Evolutionary conservation across 352 stramenopile genomes (phyloP), one percentile per base, ranked within the genome.

Genomic region (Pythium biforme): DNA sequence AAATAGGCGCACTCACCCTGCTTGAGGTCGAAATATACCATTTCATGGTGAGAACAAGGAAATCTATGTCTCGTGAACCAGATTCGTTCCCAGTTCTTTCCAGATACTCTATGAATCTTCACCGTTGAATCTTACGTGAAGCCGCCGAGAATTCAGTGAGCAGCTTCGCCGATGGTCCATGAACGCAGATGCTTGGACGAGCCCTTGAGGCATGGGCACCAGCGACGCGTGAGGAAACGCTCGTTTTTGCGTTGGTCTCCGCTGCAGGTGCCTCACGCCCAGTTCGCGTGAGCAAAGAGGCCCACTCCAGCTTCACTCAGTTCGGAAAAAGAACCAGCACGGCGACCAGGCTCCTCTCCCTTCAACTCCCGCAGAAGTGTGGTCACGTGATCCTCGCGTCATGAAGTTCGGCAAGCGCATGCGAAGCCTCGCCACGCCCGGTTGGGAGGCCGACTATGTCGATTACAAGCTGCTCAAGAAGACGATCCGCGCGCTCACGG

Each of bases 351-450:
- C 34, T 3, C 37, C 40, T 54, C 50, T 20, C 56, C 29, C 33
- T 5, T 37, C 31, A 2, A 10, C 19, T 48, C 14, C 34, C 48
- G n/a, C 33, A 25, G 7, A 25, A n/a, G n/a, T n/a, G n/a, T n/a
- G 19, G 41, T 39, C 43, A 12, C 29, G 17, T 33, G 40, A 20
- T 33, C 27, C 10, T 33, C 23, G 29, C 29, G 3, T 25, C 23
- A 93, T 93, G 81, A 93, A 93, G 75, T 93, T 93, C 49, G 83
- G 83, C 72, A 93, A 93, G 64, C 83, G 83, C 49, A 84, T 91
- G 69, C 83, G 83, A 23, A 81, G 74, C 37, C 74, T 93, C 33
- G 76, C 74, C 50, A 76, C 74, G 26, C 69, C 74, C 19, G 71
- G 81, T 20, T 93, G 83, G 83, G 73, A 71, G 15, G 39, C 53